Evolutionary conservation across 495 filamentous ascomycete species (phyloP), one percentile per base, ranked within the genome.

Genomic region (Lasiosphaeriaceae sp.): DNA sequence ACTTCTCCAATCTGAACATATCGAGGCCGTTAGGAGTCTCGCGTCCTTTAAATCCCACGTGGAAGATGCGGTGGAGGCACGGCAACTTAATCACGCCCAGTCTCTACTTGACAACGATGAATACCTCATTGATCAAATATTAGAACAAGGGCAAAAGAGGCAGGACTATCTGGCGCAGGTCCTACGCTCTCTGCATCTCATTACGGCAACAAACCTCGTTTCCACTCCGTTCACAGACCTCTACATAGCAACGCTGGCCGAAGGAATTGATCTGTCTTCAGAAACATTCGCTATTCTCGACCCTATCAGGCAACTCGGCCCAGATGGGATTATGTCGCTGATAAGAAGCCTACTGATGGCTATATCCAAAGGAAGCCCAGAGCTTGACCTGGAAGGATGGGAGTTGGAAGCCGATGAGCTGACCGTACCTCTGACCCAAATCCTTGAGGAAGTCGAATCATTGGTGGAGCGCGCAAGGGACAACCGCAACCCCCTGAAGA

Each of bases 11-110:
- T 62, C 71, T 8, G 78, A 86, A 29, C 85, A 94, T 57, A 77
- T 86, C 45, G 86, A 96, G 64, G 88, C 89, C 19, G 73, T 92
- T 23, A 81, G 92, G 59, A 91, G 83, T 50, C 71, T 96, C 2
- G 81, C 84, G 3, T 97, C 94, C 21, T 97, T 97, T 68, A 80
- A 83, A 64, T 77, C 74, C 41, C 59, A 69, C 35, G 65, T 80
- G 9, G 79, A 82, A 57, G 47, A 47, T 0, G 55, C 67, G 4
- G 54, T 81, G n/a, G 71, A 69, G 29, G 71, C 57, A 1, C 64
- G 64, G 9, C 62, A 73, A 55, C 54, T 65, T 26, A 54, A 46
- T 24, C 63, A 71, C 35, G 76, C 75, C 6, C 71, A 66, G 41
- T 60, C 57, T 7, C 61, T 79, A 29, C 60, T 79, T 17, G 64